These are phyloP conservation scores for Vinca minor DNA, from an alignment of 257 asterid genomes.

Conservation along the genomic window DNA sequence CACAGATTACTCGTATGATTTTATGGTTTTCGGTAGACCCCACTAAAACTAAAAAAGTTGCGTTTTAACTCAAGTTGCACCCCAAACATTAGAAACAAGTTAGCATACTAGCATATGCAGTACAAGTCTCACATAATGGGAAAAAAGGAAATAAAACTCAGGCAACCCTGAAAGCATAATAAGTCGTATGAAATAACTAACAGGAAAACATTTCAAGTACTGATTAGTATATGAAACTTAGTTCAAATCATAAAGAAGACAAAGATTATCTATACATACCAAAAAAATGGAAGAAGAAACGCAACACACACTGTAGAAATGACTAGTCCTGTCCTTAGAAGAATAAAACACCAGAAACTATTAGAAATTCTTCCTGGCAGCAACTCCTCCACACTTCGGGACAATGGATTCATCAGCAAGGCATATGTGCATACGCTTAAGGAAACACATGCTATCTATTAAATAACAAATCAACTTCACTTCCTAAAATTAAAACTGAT, in stretches of 20 bases:
- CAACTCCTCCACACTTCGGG: slow-evolving; percentile 64
- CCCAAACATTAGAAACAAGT: too few relatives aligned
- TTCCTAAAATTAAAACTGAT: neutral
- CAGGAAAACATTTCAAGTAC: neutral
- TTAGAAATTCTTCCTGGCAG: slow-evolving; percentile 42
- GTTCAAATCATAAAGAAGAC: neutral
- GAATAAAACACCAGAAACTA: slow-evolving; percentile 49
- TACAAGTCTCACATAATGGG: neutral
- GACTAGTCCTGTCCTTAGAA: slow-evolving; percentile 53
- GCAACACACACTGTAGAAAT: slow-evolving; percentile 64
- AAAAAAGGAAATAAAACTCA: neutral
- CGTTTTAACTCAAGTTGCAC: too few relatives aligned
- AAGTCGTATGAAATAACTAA: neutral
- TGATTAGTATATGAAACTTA: neutral
- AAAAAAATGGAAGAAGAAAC: slow-evolving; percentile 64
- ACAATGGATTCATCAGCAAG: slow-evolving; percentile 72
- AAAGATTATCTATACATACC: slow-evolving; percentile 29
- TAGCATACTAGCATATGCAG: neutral
- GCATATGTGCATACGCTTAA: slow-evolving; percentile 47
- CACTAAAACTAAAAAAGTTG: too few relatives aligned
- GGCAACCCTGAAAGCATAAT: neutral
- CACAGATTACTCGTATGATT: too few relatives aligned
- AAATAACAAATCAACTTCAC: neutral
- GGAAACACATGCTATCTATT: slow-evolving; percentile 25
- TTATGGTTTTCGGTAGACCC: too few relatives aligned